phyloP scores from a whole-genome alignment of 352 stramenopile genomes.

The Phytophthora fragariae region DNA sequence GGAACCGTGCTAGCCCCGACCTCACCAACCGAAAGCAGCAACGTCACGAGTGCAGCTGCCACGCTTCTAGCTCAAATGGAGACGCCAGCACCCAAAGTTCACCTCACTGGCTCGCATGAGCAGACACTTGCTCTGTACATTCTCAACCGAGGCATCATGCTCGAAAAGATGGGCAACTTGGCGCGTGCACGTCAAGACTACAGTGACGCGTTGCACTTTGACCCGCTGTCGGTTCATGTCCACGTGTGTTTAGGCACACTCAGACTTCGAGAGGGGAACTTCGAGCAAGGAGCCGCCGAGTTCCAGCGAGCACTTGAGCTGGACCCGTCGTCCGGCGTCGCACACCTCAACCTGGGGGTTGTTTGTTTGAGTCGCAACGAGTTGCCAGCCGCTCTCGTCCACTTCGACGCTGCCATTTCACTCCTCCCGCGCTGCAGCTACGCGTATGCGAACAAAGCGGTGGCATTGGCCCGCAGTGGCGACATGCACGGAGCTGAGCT shows the following conservation, averaged over 20 bases:
- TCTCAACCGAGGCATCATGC: conserved; percentile 72
- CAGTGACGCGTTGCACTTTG: conserved; percentile 70
- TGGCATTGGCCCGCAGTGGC: conserved; percentile 50
- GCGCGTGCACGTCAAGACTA: conserved; percentile 65
- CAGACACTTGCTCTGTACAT: conserved; percentile 77
- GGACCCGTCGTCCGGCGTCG: conserved; percentile 60
- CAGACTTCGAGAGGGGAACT: conserved; percentile 48
- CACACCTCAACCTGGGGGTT: conserved; percentile 69
- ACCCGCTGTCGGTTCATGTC: conserved; percentile 60
- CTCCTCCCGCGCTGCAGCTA: conserved; percentile 71
- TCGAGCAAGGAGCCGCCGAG: conserved; percentile 39
- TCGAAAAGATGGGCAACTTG: conserved; percentile 61
- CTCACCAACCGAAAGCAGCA: not conserved
- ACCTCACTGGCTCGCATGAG: conserved; percentile 63
- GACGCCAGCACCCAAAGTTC: conserved; percentile 17
- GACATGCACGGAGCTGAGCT: conserved; percentile 52
- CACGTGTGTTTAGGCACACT: conserved; percentile 76
- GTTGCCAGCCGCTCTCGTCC: conserved; percentile 37
- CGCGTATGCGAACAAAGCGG: conserved; percentile 71
- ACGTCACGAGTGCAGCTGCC: conserved; percentile 19
- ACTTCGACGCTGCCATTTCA: conserved; percentile 64
- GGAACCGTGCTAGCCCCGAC: not conserved
- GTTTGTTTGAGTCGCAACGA: conserved; percentile 51
- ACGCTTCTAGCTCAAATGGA: conserved; percentile 27
- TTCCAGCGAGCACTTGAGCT: conserved; percentile 60